phyloP scores from a whole-genome alignment of 371 early-diverging fungal genomes.

The Mucor piriformis region DNA sequence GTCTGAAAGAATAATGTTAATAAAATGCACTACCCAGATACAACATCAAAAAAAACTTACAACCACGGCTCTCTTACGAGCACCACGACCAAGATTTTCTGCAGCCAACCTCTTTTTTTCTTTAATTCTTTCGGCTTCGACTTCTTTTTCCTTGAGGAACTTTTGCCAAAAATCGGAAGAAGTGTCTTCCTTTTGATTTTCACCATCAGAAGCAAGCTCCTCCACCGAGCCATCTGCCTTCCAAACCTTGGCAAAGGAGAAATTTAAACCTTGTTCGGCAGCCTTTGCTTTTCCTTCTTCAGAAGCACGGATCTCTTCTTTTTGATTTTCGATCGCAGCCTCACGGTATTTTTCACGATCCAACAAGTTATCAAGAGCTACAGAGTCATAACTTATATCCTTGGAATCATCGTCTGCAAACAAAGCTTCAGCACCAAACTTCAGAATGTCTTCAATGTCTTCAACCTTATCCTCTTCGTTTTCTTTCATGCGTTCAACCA shows the following conservation, averaged over 20 bases:
- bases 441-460: conserved; percentile 75
- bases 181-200: not conserved
- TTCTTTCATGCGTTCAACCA: conserved; percentile 81
- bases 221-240: conserved; percentile 26
- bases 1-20: not conserved
- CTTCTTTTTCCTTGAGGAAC: conserved; percentile 33
- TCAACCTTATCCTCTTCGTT: conserved; percentile 54
- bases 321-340: conserved; percentile 14
- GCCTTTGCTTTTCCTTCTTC: conserved; percentile 20
- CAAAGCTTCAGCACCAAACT: conserved; percentile 78
- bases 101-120: conserved; percentile 21
- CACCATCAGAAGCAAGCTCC: conserved; percentile 14
- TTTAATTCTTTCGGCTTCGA: conserved; percentile 12
- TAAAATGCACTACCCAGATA: not conserved
- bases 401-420: conserved; percentile 70
- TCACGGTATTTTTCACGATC: conserved; percentile 53
- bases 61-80: conserved; percentile 38
- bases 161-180: conserved; percentile 53
- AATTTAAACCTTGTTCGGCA: conserved; percentile 25
- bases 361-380: conserved; percentile 65
- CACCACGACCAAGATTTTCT: conserved; percentile 38
- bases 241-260: conserved; percentile 56
- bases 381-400: conserved; percentile 60
- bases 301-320: conserved; percentile 11
- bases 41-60: not conserved